Evolutionary conservation across 305 asterid genomes (phyloP), one percentile per base, ranked within the genome.

Genomic region (Caryopteris hybrid): DNA sequence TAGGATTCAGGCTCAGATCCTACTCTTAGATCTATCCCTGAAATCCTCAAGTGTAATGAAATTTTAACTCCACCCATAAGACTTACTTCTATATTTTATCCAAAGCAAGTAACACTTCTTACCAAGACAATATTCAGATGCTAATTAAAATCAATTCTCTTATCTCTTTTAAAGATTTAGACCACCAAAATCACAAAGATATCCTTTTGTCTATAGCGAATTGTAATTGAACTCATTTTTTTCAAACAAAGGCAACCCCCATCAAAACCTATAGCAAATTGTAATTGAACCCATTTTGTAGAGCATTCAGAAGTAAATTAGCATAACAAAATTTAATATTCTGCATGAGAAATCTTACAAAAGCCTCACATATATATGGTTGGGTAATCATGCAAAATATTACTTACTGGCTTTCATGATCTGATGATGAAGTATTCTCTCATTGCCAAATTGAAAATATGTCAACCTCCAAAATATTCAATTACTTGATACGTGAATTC

Each of bases 361-460:
- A 61, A 65, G 38, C 54, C 61, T 42, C 58, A 23, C 43, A n/a
- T 53, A 47, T 54, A 29, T 20, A 66, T 63, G n/a, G n/a, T n/a
- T n/a, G n/a, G n/a, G n/a, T 72, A 18, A 31, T 52, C 53, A 42
- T 18, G 39, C 25, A 58, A 66, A 47, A 27, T 16, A 69, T 48
- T 69, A 86, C 97, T 95, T 86, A 95, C 99, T 85, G 94, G 75
- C 95, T 90, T 72, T 91, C 99, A 67, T 45, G 92, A 75, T 95
- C 97, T 55, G 98, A 89, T 65, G 95, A 74, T 41, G 93, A 89
- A 76, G 85, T 87, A 76, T 80, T 76, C 83, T 85, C 60, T 87
- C 91, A 78, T 72, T 70, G 34, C 83, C 89, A 84, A 72, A n/a
- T n/a, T n/a, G n/a, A n/a, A n/a, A n/a, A n/a, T n/a, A n/a, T n/a